phyloP scores from a whole-genome alignment of 495 filamentous ascomycete genomes.

The Hypoxylon crocopeplum region DNA sequence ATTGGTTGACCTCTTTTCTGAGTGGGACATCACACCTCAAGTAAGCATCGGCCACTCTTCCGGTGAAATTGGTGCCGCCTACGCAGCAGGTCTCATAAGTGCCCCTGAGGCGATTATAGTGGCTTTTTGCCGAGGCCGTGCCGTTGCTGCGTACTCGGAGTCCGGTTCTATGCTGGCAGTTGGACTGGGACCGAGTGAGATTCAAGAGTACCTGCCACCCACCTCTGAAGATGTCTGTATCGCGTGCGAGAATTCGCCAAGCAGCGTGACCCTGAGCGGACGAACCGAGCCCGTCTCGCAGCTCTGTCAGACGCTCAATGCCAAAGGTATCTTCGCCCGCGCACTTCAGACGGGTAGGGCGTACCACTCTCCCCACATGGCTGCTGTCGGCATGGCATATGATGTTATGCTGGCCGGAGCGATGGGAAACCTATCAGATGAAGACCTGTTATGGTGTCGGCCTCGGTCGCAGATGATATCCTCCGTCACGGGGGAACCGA shows the following conservation, averaged over 20 bases:
- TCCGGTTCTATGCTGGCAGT: conserved; percentile 59
- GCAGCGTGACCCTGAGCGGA: conserved; percentile 54
- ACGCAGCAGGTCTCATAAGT: conserved; percentile 50
- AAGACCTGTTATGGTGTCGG: conserved; percentile 26
- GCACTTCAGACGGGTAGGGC: conserved; percentile 51
- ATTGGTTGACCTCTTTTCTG: conserved; percentile 58
- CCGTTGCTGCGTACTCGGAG: conserved; percentile 10
- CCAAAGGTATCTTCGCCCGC: conserved; percentile 46
- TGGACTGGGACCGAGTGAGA: conserved; percentile 33
- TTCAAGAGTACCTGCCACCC: conserved; percentile 25
- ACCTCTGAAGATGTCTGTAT: conserved; percentile 34
- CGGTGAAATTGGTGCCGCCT: conserved; percentile 68
- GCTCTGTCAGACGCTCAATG: conserved; percentile 37
- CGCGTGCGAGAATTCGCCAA: conserved; percentile 54
- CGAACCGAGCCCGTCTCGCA: conserved; percentile 42
- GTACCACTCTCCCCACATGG: conserved; percentile 62
- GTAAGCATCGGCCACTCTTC: conserved; percentile 67
- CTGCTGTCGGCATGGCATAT: conserved; percentile 43
- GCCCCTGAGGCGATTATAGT: conserved; percentile 54
- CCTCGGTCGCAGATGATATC: conserved; percentile 41
- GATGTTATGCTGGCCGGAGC: conserved; percentile 33
- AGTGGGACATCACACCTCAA: conserved; percentile 57
- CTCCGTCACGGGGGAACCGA: conserved; percentile 41
- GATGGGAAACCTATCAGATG: conserved; percentile 12
- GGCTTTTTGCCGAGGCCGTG: conserved; percentile 49